A percentile compares a stretch with the other conserved stretches of the same genome.
Conservation (phyloP, 805 yeast species). For the Ogataea henricii region DNA sequence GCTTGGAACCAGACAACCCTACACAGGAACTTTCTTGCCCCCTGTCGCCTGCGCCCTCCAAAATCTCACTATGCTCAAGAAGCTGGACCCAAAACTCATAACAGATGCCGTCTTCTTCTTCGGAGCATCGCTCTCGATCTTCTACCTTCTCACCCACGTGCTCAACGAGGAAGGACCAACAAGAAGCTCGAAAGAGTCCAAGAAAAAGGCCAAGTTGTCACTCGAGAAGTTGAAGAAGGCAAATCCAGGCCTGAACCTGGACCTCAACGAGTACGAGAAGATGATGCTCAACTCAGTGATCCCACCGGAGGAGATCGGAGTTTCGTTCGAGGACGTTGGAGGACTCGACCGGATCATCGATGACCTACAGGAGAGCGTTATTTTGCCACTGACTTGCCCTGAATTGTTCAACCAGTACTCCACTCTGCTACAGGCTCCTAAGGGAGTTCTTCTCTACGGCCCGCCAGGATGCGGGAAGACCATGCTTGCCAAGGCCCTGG, state of each 20-base stretch:
- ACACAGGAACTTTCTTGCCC: no score
- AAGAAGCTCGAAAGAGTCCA: constrained; percentile 55
- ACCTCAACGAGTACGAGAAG: constrained; percentile 72
- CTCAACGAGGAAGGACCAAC: constrained; percentile 37
- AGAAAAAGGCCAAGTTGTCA: constrained; percentile 59
- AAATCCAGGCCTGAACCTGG: constrained; percentile 59
- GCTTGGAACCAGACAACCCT: no score
- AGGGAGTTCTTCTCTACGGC: constrained; percentile 89
- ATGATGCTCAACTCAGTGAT: constrained; percentile 77
- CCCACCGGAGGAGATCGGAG: constrained; percentile 79
- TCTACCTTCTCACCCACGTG: constrained; percentile 42
- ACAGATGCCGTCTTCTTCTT: constrained; percentile 36
- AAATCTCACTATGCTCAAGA: constrained; percentile 23
- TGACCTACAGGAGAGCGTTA: constrained; percentile 84
- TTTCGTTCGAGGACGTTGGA: constrained; percentile 81
- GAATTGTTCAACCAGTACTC: constrained; percentile 72
- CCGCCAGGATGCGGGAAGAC: constrained; percentile 99
- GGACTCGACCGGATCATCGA: constrained; percentile 82
- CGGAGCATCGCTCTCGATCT: constrained; percentile 57
- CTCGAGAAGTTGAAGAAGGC: constrained; percentile 56
- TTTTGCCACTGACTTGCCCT: constrained; percentile 83
- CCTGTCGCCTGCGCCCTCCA: neutral
- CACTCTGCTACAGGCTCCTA: constrained; percentile 79
- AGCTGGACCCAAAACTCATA: constrained; percentile 32
- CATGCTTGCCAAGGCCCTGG: constrained; percentile 94